Percentiles rank a stretch among this genome's conserved stretches.
Conservation (phyloP, 2,329 filamentous ascomycete species). For the Pyrenophora seminiperda region DNA sequence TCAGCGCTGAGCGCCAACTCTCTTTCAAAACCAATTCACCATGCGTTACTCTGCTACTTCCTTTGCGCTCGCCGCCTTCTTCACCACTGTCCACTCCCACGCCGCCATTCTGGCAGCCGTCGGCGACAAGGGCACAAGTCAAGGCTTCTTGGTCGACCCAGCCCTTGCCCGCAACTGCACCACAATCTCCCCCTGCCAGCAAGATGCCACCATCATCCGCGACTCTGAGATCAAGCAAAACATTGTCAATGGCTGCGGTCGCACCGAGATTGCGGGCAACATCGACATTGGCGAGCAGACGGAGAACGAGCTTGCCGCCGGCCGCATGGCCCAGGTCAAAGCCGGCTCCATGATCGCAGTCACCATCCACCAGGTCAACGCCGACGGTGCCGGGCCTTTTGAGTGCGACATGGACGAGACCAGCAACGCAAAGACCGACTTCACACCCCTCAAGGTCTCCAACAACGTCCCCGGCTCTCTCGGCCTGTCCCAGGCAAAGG, state of each 20-base stretch:
- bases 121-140: conserved; percentile 36
- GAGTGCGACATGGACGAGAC: conserved; percentile 67
- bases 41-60: conserved; percentile 35
- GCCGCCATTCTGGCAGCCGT: conserved; percentile 39
- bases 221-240: conserved; percentile 46
- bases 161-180: conserved; percentile 46
- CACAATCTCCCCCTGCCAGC: conserved; percentile 46
- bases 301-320: conserved; percentile 43
- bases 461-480: conserved; percentile 66
- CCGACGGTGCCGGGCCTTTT: conserved; percentile 69
- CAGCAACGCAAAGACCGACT: conserved; percentile 53
- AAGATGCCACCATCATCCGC: conserved; percentile 46
- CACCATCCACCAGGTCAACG: conserved; percentile 64
- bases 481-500: conserved; percentile 62
- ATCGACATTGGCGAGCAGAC: conserved; percentile 49
- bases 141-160: conserved; percentile 44
- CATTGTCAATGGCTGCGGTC: conserved; percentile 47
- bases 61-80: conserved; percentile 39
- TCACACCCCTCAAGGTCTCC: conserved; percentile 58
- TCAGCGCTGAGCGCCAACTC: conserved; percentile 34
- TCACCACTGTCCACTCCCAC: conserved; percentile 39
- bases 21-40: conserved; percentile 16
- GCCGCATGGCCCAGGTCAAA: conserved; percentile 36
- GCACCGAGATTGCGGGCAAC: conserved; percentile 46
- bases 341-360: conserved; percentile 36